Conservation (phyloP, 768 basidiomycete genomes). For the Candolleomyces efflorescens region DNA sequence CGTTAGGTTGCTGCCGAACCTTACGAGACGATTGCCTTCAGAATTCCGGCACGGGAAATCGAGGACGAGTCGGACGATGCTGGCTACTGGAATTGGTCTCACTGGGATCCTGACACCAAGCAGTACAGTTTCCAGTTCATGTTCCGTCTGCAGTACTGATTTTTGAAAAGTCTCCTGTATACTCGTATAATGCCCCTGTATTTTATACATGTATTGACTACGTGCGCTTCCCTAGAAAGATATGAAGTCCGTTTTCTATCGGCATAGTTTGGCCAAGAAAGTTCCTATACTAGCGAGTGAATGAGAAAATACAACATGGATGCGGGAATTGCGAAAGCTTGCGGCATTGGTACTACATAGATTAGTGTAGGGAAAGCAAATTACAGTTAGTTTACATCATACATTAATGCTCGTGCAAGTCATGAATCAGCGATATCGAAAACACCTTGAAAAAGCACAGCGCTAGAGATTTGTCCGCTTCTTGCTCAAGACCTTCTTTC, state of each 20-base stretch:
- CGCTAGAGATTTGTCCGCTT: constrained; percentile 31
- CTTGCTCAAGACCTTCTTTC: constrained; percentile 41
- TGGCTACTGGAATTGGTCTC: constrained; percentile 94
- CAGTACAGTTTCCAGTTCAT: constrained; percentile 98
- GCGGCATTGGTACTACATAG: not conserved
- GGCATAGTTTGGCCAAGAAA: not conserved
- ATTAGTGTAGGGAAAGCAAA: not conserved
- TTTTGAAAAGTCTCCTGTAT: not conserved
- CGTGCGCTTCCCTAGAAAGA: not conserved
- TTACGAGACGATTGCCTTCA: constrained; percentile 99
- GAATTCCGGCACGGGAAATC: constrained; percentile 94
- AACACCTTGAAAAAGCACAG: not conserved
- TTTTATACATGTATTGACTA: constrained; percentile 6
- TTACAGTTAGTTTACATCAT: not conserved
- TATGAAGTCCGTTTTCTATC: not conserved
- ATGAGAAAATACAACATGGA: not conserved
- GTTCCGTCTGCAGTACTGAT: constrained; percentile 62
- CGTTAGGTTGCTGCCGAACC: constrained; percentile 95
- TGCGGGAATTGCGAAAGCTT: not conserved
- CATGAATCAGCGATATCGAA: not conserved
- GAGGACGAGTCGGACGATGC: constrained; percentile 92
- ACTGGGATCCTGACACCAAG: constrained; percentile 99
- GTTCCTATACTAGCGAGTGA: not conserved
- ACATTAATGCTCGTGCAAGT: not conserved
- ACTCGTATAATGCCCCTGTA: constrained; percentile 9